phyloP scores from a whole-genome alignment of 345 rosid species.

The Murraya koenigii region DNA sequence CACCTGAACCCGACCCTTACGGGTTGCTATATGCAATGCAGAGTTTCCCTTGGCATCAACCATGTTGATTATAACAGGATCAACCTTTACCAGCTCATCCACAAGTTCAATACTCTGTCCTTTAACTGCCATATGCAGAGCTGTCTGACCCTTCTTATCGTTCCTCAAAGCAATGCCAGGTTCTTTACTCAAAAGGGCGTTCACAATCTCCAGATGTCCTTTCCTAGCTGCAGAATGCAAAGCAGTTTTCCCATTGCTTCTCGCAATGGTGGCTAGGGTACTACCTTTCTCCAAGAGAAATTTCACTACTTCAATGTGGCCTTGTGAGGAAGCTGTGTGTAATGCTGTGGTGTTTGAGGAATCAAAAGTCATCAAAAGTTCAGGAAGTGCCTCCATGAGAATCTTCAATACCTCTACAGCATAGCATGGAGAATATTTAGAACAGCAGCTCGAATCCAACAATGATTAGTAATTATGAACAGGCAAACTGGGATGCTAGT shows the following conservation, averaged over 20 bases:
- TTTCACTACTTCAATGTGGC: slow-evolving; percentile 65
- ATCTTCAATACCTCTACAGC: slow-evolving; percentile 59
- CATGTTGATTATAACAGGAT: slow-evolving; percentile 53
- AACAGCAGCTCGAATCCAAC: neutral
- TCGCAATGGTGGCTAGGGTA: slow-evolving; percentile 55
- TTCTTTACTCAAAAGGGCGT: slow-evolving; percentile 53
- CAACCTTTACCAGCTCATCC: slow-evolving; percentile 45
- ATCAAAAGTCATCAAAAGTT: slow-evolving; percentile 73
- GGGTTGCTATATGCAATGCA: slow-evolving; percentile 75
- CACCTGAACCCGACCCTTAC: slow-evolving; percentile 76
- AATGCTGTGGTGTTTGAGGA: slow-evolving; percentile 70
- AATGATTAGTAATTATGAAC: neutral
- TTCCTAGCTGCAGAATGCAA: slow-evolving; percentile 88
- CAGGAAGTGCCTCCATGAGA: slow-evolving; percentile 61
- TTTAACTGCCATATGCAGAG: slow-evolving; percentile 95
- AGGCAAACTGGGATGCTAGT: neutral
- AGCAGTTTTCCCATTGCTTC: slow-evolving; percentile 73
- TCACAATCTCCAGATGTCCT: slow-evolving; percentile 77
- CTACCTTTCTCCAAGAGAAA: slow-evolving; percentile 62
- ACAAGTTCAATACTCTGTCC: slow-evolving; percentile 65
- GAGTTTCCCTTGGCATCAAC: slow-evolving; percentile 77
- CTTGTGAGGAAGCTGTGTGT: slow-evolving; percentile 82
- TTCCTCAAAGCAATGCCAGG: slow-evolving; percentile 47
- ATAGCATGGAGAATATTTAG: neutral
- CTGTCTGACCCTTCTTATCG: slow-evolving; percentile 85